phyloP scores from a whole-genome alignment of 352 stramenopile genomes.

The Elongisporangium anandrum region DNA sequence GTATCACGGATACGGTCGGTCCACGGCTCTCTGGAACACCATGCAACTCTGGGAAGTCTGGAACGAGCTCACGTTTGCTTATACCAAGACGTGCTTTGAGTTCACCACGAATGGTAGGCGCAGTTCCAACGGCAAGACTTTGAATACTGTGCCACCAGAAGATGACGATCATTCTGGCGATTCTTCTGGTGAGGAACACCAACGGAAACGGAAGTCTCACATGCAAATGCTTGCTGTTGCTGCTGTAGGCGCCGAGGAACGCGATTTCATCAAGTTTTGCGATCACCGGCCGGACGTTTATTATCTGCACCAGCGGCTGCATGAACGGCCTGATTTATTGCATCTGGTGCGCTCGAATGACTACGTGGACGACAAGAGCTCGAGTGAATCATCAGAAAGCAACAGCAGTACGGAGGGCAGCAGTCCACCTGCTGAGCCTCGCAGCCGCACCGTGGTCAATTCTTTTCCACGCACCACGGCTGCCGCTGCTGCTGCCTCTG shows the following conservation, averaged over 20 bases:
- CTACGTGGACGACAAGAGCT: conserved; percentile 76
- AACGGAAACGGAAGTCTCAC: background rate
- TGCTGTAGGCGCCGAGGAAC: conserved; percentile 61
- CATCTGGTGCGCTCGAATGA: conserved; percentile 83
- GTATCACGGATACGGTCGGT: background rate
- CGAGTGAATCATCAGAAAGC: conserved; percentile 46
- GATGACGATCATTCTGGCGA: background rate
- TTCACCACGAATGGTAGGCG: conserved; percentile 80
- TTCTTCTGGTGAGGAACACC: background rate
- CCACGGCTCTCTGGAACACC: conserved; percentile 37
- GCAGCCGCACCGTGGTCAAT: background rate
- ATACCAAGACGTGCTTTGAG: conserved; percentile 80
- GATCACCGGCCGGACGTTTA: conserved; percentile 70
- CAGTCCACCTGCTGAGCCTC: background rate
- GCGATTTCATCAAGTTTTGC: conserved; percentile 79
- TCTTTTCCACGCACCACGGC: background rate
- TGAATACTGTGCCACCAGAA: conserved; percentile 16
- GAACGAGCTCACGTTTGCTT: conserved; percentile 78
- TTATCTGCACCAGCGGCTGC: conserved; percentile 74
- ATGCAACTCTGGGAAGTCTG: conserved; percentile 84
- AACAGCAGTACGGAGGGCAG: conserved; percentile 1
- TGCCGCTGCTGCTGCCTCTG: conserved; percentile 8
- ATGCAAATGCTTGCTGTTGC: conserved; percentile 6
- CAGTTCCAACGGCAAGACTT: conserved; percentile 32
- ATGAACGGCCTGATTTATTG: conserved; percentile 64